Base-by-base conservation (phyloP, 148 eudicot species). In the Chenopodium suecicum region DNA sequence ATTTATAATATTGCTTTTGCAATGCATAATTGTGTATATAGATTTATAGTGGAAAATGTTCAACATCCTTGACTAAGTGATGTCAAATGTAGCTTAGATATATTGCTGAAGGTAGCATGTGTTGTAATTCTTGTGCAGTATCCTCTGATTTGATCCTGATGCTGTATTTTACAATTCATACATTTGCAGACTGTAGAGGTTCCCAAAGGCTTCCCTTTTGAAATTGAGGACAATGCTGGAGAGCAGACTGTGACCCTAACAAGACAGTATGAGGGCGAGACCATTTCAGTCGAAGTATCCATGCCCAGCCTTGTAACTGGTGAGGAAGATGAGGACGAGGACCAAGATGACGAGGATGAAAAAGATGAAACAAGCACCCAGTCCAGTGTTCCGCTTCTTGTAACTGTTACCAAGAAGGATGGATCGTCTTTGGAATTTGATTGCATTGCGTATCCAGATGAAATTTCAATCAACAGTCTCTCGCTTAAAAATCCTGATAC, bases 181-280 rank as follows among this genome's bases (percentile, higher is more conserved):
- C 20, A 14, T 63, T 81, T 75, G 56, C 70, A 92, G 96, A 80
- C 52, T 31, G 85, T 82, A 44, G 91, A 85, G 68, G 72, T 77
- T 77, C 94, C 92, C 9, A 44, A 69, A n/a, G 83, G 73, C 22
- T 89, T 92, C 80, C 94, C 97, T 23, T 92, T 92, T 79, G 54
- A 78, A 29, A 80, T 91, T 63, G 85, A 87, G 72, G 94, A 92
- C 76, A 78, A 81, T 74, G 88, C 83, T 37, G 92, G 94, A 27
- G 87, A 85, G 64, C 86, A 89, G 60, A 91, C 91, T 7, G 69
- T 92, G 70, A 79, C 90, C 62, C 83, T 92, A 10, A 83, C 86
- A 81, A 86, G 97, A 74, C 89, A 88, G 31, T 90, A 87, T 44
- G 81, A 90, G 19, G 94, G 89, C 73, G 97, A 92, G 81, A 86